Base-by-base conservation (phyloP, 495 filamentous ascomycete species). In the Durotheca rogersii region DNA sequence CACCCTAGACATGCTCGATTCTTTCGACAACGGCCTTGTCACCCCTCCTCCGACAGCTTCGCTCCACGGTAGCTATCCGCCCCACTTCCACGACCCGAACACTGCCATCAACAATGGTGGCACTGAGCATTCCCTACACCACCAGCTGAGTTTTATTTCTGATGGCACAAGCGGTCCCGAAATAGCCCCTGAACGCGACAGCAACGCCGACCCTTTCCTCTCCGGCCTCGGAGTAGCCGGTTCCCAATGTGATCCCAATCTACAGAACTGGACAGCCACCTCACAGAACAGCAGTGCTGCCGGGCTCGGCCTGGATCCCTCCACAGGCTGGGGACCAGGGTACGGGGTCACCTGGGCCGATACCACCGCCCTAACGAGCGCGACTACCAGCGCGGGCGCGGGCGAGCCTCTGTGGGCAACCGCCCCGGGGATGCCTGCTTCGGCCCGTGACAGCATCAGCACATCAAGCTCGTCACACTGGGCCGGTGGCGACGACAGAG, bases 31-130 rank as follows among this genome's bases (percentile, higher is more conserved):
- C 47, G 70, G 65, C 1, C 66, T 72, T 12, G 60, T 54, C 17
- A 74, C 72, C 3, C 68, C 70, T 2, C 70, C 69, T 3, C 60
- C 62, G 7, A 69, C 67, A 0, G 66, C 62, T 2, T 58, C 57
- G 3, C 47, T 67, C 3, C 65, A 62, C 11, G 60, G 65, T 6
- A 50, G 60, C 6, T 74, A 69, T 44, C 49, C 56, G 7, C 51
- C 55, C 15, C 51, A 21, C 17, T 60, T 63, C 42, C 59, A 67
- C 41, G 49, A 19, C 17, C 50, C 46, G 16, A 16, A 10, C n/a
- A 43, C 39, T 20, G 32, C 40, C 20, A 48, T 55, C 3, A 44
- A 32, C 19, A 47, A 27, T 11, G 31, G 30, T 9, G 41, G 30
- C 19, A 44, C 20, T 7, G 49, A 49, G 9, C 41, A 56, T 6